Base-by-base conservation (phyloP, 345 rosid genomes). In the Eucalyptus coolabah region DNA sequence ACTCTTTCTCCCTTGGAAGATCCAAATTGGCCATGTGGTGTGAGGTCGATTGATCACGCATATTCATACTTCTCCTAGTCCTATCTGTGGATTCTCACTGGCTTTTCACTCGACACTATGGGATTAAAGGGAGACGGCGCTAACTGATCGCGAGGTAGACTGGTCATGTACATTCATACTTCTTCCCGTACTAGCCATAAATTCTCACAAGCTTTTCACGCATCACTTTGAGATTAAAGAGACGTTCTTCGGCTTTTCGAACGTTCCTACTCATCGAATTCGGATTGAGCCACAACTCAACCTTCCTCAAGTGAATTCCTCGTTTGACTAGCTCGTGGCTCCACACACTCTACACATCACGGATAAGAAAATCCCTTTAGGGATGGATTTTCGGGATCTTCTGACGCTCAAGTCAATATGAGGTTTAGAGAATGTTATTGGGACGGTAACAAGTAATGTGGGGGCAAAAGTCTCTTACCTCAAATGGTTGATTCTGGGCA, bases 91-190 rank as follows among this genome's bases (percentile, higher is more conserved):
- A 67, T 32, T 53, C 56, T 53, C 56, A 53, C 9, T 53, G 0
- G 80, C 7, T 32, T n/a, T 32, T 67, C 80, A 67, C 37, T 16
- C 6, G 5, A 16, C 42, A 17, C 77, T 7, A 1, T 15, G 0
- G 37, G 3, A 2, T 30, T n/a, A n/a, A 65, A 65, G 40, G 77
- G 21, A 65, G 5, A 15, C 5, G 3, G 9, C 34, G 1, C 69
- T 0, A 63, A n/a, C 3, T 1, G 77, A 65, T 65, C 10, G 2
- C 40, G 3, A 65, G 21, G 21, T 65, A 65, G 37, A 65, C 32
- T 4, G 77, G 3, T 65, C 40, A n/a, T 0, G 0, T 65, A n/a
- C 4, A 18, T 51, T 51, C 9, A 51, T 51, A 65, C 37, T 16
- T n/a, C 77, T 65, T 0, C 19, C 9, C 2, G 10, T 15, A 7